A percentile compares a stretch with the other conserved stretches of the same genome.
Conservation (phyloP, 1,284 basidiomycete genomes). For the Heterobasidion occidentale region DNA sequence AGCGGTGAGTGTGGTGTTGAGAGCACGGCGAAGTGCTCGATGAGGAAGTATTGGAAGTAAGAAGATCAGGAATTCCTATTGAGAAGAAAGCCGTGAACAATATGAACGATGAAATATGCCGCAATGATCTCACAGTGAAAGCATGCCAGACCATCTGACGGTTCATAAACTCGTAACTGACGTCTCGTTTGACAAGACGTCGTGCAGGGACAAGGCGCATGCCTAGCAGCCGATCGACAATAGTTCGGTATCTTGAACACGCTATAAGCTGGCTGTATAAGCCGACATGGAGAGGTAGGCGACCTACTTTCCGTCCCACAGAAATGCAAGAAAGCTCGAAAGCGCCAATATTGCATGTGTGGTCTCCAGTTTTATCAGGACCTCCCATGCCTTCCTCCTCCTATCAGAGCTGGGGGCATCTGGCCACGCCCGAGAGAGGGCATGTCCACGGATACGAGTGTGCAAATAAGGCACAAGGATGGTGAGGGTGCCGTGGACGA, state of each 20-base stretch:
- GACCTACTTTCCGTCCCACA: constrained; percentile 79
- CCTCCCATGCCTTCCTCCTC: constrained; percentile 71
- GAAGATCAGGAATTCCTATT: constrained; percentile 92
- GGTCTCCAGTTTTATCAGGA: constrained; percentile 64
- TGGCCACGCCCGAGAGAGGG: constrained; percentile 83
- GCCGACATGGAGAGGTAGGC: not conserved
- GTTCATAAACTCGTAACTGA: constrained; percentile 99
- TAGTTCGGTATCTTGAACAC: constrained; percentile 68
- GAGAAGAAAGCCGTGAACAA: constrained; percentile 1
- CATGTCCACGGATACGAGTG: constrained; percentile 64
- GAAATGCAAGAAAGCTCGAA: constrained; percentile 75
- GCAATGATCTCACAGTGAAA: constrained; percentile 68
- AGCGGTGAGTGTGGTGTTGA: constrained; percentile 30
- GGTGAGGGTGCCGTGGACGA: constrained; percentile 69
- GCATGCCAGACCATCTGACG: constrained; percentile 99
- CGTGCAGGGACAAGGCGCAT: constrained; percentile 76
- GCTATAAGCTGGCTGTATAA: constrained; percentile 1
- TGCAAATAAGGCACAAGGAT: constrained; percentile 77
- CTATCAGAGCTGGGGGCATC: constrained; percentile 77
- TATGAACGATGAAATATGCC: not conserved
- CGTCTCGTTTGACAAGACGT: constrained; percentile 68
- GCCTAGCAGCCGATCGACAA: constrained; percentile 76
- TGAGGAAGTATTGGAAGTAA: constrained; percentile 79
- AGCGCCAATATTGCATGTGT: constrained; percentile 54
- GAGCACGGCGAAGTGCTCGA: constrained; percentile 46